Conservation (phyloP, 176 grass and related monocot genomes). For the Urochloa ruziziensis region DNA sequence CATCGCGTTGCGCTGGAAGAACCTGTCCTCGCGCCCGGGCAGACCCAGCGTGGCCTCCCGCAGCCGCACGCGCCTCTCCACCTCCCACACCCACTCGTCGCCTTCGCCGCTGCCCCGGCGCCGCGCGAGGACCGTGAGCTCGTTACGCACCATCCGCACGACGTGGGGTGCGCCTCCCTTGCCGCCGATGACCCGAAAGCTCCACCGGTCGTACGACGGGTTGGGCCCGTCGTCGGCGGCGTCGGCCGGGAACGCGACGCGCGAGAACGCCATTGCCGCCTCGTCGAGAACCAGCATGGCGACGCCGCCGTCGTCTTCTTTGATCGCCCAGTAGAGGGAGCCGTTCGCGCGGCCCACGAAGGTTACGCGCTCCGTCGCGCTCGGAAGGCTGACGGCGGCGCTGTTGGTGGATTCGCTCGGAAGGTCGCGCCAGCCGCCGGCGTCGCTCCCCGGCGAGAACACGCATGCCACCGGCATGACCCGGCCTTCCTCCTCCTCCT, state of each 20-base stretch:
- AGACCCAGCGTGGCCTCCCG: background rate
- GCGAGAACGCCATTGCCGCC: slow-evolving; percentile 14
- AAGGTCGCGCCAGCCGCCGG: slow-evolving; percentile 1
- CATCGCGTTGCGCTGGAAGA: background rate
- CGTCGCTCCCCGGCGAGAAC: background rate
- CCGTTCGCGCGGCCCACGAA: background rate
- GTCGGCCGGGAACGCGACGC: background rate
- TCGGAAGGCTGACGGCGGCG: background rate
- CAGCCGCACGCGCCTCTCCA: background rate
- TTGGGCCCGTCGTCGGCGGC: background rate
- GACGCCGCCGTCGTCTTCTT: background rate
- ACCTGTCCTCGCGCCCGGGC: background rate
- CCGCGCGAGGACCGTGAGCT: background rate
- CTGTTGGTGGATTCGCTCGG: background rate
- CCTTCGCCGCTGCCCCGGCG: background rate
- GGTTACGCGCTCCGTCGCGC: background rate
- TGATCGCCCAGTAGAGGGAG: background rate
- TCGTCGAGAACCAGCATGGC: slow-evolving; percentile 22
- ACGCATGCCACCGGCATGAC: background rate
- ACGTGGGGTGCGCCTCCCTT: background rate
- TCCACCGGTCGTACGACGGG: background rate
- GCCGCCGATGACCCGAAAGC: background rate
- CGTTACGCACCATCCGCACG: background rate
- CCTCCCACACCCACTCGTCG: background rate
- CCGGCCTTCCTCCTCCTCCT: background rate